A percentile compares a stretch with the other conserved stretches of the same genome.
phyloP scores from a whole-genome alignment of 345 rosid species.

The Citrus hindsii region DNA sequence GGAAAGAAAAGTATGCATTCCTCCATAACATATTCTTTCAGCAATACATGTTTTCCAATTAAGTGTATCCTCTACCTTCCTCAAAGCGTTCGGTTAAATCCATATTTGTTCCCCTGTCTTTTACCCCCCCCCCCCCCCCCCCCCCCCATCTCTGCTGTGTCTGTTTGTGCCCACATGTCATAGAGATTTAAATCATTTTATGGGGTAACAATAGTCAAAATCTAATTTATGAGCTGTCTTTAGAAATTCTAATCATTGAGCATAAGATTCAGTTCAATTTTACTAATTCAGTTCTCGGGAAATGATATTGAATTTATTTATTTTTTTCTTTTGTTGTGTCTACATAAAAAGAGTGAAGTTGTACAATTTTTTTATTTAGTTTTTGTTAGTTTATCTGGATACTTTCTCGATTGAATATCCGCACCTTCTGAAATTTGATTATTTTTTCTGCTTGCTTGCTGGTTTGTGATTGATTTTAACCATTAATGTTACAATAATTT shows the following conservation, averaged over 20 bases:
- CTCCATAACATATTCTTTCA: neutral
- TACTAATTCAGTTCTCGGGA: neutral
- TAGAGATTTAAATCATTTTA: neutral
- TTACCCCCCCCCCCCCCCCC: too few relatives aligned
- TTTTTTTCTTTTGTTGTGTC: too few relatives aligned
- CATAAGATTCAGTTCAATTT: neutral
- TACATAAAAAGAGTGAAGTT: neutral
- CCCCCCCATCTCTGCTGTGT: neutral
- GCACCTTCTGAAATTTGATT: neutral
- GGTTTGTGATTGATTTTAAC: neutral
- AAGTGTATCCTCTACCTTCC: neutral
- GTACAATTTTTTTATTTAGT: neutral
- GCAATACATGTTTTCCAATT: neutral
- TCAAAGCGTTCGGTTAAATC: neutral
- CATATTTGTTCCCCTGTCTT: neutral
- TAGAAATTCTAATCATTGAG: neutral
- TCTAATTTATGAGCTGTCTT: neutral
- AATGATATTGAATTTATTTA: too few relatives aligned
- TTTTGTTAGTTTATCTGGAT: neutral
- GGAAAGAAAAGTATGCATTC: constrained; percentile 85
- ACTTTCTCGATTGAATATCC: neutral
- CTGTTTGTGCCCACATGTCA: neutral
- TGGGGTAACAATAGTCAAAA: neutral
- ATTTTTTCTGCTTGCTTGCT: neutral
- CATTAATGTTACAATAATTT: neutral